A percentile compares a stretch with the other conserved stretches of the same genome.
phyloP scores from a whole-genome alignment of 768 basidiomycete species.

The Lyophyllum decastes region DNA sequence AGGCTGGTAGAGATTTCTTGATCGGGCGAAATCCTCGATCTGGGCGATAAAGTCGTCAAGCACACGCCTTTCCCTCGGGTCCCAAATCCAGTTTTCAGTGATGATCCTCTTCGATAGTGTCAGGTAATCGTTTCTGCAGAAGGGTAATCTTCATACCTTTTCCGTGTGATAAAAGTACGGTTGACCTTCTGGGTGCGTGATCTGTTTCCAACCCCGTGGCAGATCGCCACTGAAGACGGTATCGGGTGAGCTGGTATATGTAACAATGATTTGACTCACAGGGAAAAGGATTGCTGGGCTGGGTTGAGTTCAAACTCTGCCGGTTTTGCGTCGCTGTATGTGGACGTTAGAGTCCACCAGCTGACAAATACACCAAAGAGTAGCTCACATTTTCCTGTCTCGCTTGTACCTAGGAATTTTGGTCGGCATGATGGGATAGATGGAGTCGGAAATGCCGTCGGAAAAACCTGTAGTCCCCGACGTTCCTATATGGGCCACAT shows the following conservation, averaged over 20 bases:
- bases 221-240: background rate
- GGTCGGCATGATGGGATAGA: slow-evolving; percentile 14
- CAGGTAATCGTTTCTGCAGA: background rate
- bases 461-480: background rate
- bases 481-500: background rate
- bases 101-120: slow-evolving; percentile 1
- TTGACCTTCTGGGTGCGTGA: slow-evolving; percentile 12
- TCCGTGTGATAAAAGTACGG: slow-evolving; percentile 12
- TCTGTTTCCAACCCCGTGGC: slow-evolving; percentile 11
- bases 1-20: slow-evolving; percentile 5
- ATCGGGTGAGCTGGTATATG: background rate
- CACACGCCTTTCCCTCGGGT: background rate
- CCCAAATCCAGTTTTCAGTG: slow-evolving; percentile 12
- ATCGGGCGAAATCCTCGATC: slow-evolving; percentile 4
- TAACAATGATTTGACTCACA: background rate
- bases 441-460: slow-evolving; percentile 5
- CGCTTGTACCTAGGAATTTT: slow-evolving; percentile 11
- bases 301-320: background rate
- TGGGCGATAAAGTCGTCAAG: background rate
- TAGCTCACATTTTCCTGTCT: slow-evolving; percentile 4
- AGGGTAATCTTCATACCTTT: background rate
- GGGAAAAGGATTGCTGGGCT: background rate
- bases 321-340: background rate
- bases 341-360: no score
- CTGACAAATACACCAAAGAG: background rate